Base-by-base conservation (phyloP, 2,329 filamentous ascomycete species). In the Aspergillus sclerotialis region DNA sequence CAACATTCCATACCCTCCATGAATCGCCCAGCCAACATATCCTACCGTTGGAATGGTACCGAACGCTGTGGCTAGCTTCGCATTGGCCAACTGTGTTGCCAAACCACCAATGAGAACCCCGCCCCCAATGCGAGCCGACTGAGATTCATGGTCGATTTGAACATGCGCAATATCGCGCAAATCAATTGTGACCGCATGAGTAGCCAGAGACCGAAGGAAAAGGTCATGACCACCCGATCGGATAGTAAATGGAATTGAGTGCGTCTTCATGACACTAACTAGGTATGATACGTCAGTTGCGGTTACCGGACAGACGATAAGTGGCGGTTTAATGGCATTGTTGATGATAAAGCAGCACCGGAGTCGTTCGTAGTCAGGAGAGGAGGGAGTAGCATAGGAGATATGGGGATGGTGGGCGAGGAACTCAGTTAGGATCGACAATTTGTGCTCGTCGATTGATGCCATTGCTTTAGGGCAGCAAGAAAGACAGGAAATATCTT, bases 1-100 rank as follows among this genome's bases (percentile, higher is more conserved):
- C 14, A 58, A 50, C 0, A 50, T 42, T 2, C 61, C 62, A 36
- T 63, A 63, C 2, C 61, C 60, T 4, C 60, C 61, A 7, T 50
- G 46, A 7, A 47, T 53, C 7, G 55, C 52, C 61, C 62, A 65
- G 1, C 59, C 56, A 2, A 55, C 47, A 25, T 55, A 62, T 6
- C 59, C 61, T 3, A 64, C 53, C 8, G 27, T 23, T 0, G 40
- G 30, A 2, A 44, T 36, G 1, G 39, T 5, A 10, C 46, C 48
- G 1, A 32, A 34, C 0, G 50, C 25, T 2, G 48, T 48, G 0
- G 13, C 33, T 4, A 48, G 27, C 0, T 39, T 39, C 5, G 45
- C 27, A 1, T 15, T 12, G 32, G 36, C 37, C 3, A 47, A 38
- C 5, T 28, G 15, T 8, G 19, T 25, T 4, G 16, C 29, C 2